Conservation (phyloP, 345 rosid genomes). For the Diplotaxis tenuifolia region DNA sequence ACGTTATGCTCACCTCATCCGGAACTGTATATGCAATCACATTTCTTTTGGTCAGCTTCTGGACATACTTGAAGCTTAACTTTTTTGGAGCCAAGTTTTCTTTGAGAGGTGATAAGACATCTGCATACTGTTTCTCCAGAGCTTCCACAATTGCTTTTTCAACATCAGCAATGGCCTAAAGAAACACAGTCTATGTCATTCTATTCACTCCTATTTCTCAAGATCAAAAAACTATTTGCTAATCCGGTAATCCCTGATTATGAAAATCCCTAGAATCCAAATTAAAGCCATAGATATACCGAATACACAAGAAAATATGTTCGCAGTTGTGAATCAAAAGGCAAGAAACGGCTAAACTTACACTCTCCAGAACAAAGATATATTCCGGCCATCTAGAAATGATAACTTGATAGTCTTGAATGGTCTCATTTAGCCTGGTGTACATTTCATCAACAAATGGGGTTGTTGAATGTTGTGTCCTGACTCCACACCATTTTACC, state of each 20-base stretch:
- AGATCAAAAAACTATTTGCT: neutral
- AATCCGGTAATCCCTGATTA: neutral
- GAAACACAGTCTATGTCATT: slow-evolving; percentile 14
- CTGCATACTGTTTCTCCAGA: slow-evolving; percentile 93
- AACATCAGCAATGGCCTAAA: slow-evolving; percentile 89
- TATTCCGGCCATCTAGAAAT: slow-evolving; percentile 98
- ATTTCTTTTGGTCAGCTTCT: slow-evolving; percentile 80
- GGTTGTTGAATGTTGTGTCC: slow-evolving; percentile 91
- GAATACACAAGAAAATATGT: neutral
- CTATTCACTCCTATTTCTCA: neutral
- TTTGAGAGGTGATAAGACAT: slow-evolving; percentile 83
- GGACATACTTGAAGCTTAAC: slow-evolving; percentile 88
- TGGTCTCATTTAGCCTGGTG: slow-evolving; percentile 72
- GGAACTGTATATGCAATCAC: slow-evolving; percentile 72
- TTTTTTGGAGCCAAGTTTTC: slow-evolving; percentile 87
- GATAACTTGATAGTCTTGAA: slow-evolving; percentile 77
- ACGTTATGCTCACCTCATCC: slow-evolving; percentile 63
- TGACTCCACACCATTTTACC: slow-evolving; percentile 96
- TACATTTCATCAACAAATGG: slow-evolving; percentile 97
- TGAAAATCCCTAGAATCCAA: neutral
- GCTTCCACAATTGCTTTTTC: slow-evolving; percentile 93
- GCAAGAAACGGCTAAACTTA: slow-evolving; percentile 40
- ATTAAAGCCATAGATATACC: neutral
- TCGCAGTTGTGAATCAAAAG: neutral
- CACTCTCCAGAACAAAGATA: slow-evolving; percentile 84